Evolutionary conservation across 2,329 filamentous ascomycete species (phyloP).

Genomic region (Elsinoe australis): DNA sequence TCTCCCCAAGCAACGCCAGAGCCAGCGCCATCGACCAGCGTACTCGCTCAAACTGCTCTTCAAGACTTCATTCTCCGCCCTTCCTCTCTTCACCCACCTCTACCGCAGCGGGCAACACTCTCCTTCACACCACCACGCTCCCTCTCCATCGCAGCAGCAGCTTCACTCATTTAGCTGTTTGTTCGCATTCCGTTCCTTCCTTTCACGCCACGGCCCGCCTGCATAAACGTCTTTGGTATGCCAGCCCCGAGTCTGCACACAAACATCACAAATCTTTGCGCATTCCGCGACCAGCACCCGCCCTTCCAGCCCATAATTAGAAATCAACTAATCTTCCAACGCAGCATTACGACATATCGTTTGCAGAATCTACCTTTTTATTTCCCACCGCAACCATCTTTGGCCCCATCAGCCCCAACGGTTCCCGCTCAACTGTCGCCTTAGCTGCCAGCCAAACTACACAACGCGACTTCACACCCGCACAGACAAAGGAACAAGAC

Average conservation of each 20-base stretch:
- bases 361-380: slow-evolving; percentile 8
- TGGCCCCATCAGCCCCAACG: neutral
- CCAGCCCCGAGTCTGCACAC: slow-evolving; percentile 11
- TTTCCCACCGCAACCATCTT: slow-evolving; percentile 8
- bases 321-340: neutral
- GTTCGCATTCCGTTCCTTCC: slow-evolving; percentile 40
- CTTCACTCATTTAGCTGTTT: slow-evolving; percentile 60
- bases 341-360: slow-evolving; percentile 12
- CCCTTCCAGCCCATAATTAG: slow-evolving; percentile 19
- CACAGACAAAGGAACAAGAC: neutral
- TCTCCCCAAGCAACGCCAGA: slow-evolving; percentile 2
- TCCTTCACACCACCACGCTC: slow-evolving; percentile 4
- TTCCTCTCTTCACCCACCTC: slow-evolving; percentile 21
- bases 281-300: slow-evolving; percentile 7
- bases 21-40: too few species aligned
- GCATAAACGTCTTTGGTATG: neutral
- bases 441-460: slow-evolving; percentile 10
- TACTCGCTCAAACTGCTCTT: slow-evolving; percentile 1
- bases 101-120: slow-evolving; percentile 1
- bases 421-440: slow-evolving; percentile 9
- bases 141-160: slow-evolving; percentile 37
- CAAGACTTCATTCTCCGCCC: neutral
- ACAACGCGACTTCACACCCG: slow-evolving; percentile 7
- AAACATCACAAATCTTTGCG: slow-evolving; percentile 17
- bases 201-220: neutral